Evolutionary conservation across 2,329 filamentous ascomycete genomes (phyloP).

Genomic region (Nemania sp.): DNA sequence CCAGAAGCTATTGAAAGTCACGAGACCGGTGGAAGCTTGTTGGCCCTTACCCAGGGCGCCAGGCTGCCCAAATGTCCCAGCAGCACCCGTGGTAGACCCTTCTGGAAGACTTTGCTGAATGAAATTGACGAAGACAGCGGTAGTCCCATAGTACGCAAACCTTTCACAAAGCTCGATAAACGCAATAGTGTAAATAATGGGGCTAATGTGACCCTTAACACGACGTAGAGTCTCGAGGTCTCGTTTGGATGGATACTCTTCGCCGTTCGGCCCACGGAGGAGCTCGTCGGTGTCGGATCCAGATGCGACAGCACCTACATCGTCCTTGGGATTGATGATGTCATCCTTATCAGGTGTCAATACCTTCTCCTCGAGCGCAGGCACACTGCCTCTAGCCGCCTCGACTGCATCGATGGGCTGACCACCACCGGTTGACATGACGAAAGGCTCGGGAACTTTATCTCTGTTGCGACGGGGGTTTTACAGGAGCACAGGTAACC

Average conservation of each 20-base stretch:
- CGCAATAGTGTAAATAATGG: slow-evolving; percentile 41
- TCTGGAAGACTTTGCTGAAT: slow-evolving; percentile 49
- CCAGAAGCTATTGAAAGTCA: slow-evolving; percentile 51
- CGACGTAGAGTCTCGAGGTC: slow-evolving; percentile 41
- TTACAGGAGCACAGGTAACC: no score
- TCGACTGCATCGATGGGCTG: slow-evolving; percentile 37
- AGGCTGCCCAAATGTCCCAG: slow-evolving; percentile 54
- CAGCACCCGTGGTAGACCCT: slow-evolving; percentile 65
- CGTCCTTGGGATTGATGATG: slow-evolving; percentile 14
- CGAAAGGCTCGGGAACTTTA: not conserved
- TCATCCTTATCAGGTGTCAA: slow-evolving; percentile 21
- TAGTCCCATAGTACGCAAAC: slow-evolving; percentile 73
- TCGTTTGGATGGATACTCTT: slow-evolving; percentile 40
- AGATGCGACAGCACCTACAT: slow-evolving; percentile 32
- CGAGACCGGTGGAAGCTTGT: slow-evolving; percentile 46
- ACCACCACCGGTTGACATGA: slow-evolving; percentile 42
- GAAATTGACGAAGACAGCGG: slow-evolving; percentile 72
- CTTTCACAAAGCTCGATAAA: slow-evolving; percentile 59
- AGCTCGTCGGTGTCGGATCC: slow-evolving; percentile 40
- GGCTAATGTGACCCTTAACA: slow-evolving; percentile 38
- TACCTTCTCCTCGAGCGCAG: slow-evolving; percentile 31
- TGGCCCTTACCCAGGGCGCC: slow-evolving; percentile 66
- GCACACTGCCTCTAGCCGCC: slow-evolving; percentile 28
- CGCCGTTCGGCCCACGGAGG: slow-evolving; percentile 45
- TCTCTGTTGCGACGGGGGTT: no score